Conservation (phyloP, 331 rosid species). For the Dryas integrifolia region DNA sequence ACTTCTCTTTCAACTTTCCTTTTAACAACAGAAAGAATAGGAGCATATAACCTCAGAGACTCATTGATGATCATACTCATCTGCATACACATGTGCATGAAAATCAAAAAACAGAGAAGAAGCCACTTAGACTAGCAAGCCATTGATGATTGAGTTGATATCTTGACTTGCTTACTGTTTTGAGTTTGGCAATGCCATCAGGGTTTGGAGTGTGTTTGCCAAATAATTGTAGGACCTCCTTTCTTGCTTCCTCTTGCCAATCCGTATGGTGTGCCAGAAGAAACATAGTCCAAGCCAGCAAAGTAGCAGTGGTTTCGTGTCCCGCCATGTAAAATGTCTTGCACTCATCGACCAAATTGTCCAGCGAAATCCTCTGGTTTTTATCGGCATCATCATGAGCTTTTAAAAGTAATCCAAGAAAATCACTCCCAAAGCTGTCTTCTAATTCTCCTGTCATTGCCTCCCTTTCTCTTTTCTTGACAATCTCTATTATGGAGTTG, state of each 20-base stretch:
- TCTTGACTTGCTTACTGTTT: constrained; percentile 9
- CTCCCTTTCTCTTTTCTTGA: constrained; percentile 25
- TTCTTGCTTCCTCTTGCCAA: constrained; percentile 37
- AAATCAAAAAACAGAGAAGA: neutral
- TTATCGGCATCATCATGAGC: constrained; percentile 24
- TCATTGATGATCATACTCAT: constrained; percentile 8
- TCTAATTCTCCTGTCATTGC: neutral
- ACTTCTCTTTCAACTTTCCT: constrained; percentile 2
- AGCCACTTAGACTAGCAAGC: neutral
- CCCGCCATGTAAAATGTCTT: constrained; percentile 35
- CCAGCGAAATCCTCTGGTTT: constrained; percentile 19
- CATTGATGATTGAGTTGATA: neutral
- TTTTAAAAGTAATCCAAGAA: constrained; percentile 33
- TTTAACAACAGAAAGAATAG: neutral
- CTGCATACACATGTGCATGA: constrained; percentile 18
- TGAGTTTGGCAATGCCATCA: constrained; percentile 21
- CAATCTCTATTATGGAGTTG: constrained; percentile 10
- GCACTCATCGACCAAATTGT: constrained; percentile 35
- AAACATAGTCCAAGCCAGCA: constrained; percentile 31
- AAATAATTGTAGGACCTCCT: constrained; percentile 12
- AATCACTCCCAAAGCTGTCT: constrained; percentile 29
- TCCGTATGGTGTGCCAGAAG: constrained; percentile 29
- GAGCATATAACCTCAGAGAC: constrained; percentile 7
- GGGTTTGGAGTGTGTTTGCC: constrained; percentile 21
- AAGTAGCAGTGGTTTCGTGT: constrained; percentile 32